These are phyloP conservation scores for Rhizophora apiculata DNA, from an alignment of 345 rosid species.

Conservation along the genomic window DNA sequence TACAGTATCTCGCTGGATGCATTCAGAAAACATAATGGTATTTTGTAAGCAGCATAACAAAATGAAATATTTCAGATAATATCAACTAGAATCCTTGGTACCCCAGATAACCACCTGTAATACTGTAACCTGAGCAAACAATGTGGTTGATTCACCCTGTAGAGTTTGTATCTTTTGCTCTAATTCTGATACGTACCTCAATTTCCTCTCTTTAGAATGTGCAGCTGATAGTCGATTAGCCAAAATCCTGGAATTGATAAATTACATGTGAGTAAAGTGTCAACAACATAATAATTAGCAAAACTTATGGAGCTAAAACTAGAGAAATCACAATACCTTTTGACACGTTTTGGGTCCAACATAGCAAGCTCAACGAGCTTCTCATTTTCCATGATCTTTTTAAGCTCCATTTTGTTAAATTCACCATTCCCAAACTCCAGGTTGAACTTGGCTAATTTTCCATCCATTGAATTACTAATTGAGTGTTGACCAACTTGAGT, in stretches of 20 bases:
- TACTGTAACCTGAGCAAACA: not conserved
- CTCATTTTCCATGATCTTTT: not conserved
- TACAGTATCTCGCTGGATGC: constrained; percentile 46
- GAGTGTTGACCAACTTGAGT: not conserved
- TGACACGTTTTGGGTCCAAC: constrained; percentile 2
- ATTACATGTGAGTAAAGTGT: not conserved
- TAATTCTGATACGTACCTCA: not conserved
- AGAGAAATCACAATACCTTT: not conserved
- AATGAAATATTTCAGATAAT: not conserved
- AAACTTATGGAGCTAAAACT: not conserved
- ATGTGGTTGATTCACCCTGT: not conserved
- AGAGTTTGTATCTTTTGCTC: not conserved
- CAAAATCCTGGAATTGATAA: constrained; percentile 1
- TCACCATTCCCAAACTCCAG: not conserved
- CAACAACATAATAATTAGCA: not conserved
- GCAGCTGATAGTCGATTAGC: constrained; percentile 4
- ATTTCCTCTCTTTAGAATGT: not conserved
- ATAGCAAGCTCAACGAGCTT: not conserved
- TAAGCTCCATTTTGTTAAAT: not conserved
- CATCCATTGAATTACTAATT: not conserved
- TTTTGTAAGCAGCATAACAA: not conserved
- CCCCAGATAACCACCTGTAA: not conserved
- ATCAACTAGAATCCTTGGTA: not conserved
- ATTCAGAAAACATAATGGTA: not conserved
- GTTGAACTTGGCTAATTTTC: not conserved